A percentile compares a stretch with the other conserved stretches of the same genome.
phyloP scores from a whole-genome alignment of 1,284 basidiomycete genomes.

The Polyporus tsugae region DNA sequence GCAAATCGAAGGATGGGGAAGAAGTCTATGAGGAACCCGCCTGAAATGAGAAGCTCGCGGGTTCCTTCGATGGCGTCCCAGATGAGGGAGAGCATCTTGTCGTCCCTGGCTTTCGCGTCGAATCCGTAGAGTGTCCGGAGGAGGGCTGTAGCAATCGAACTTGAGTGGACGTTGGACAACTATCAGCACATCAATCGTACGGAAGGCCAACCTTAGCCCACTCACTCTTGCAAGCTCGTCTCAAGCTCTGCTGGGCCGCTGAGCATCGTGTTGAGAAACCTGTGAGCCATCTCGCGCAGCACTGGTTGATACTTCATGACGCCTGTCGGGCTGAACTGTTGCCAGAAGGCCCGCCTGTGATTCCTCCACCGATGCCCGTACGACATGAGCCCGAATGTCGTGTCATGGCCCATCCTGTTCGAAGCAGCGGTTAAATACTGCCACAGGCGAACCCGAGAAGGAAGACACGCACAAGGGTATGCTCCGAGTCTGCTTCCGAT shows the following conservation, averaged over 20 bases:
- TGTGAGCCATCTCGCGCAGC: conserved; percentile 3
- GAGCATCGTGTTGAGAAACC: conserved; percentile 16
- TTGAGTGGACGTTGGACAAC: not conserved
- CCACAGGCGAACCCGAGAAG: not conserved
- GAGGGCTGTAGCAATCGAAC: conserved; percentile 14
- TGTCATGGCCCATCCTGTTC: not conserved
- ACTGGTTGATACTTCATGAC: conserved; percentile 9
- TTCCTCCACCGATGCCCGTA: conserved; percentile 11
- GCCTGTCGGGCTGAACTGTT: conserved; percentile 15
- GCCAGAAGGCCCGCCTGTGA: conserved; percentile 9
- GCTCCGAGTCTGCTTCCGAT: conserved; percentile 12
- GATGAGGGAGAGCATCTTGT: conserved; percentile 20
- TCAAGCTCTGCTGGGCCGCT: not conserved
- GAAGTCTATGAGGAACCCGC: conserved; percentile 16
- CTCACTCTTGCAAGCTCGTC: conserved; percentile 7
- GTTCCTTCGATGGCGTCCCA: conserved; percentile 18
- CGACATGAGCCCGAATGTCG: not conserved
- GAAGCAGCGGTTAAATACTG: not conserved
- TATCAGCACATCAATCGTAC: not conserved
- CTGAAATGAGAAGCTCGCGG: conserved; percentile 6
- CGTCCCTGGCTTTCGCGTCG: conserved; percentile 11
- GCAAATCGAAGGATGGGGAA: conserved; percentile 22
- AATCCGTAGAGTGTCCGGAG: conserved; percentile 27
- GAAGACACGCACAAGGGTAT: not conserved
- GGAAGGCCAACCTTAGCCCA: not conserved